Evolutionary conservation across 176 grass and related monocot genomes (phyloP), one percentile per base, ranked within the genome.

Genomic region (Oryza coarctata): DNA sequence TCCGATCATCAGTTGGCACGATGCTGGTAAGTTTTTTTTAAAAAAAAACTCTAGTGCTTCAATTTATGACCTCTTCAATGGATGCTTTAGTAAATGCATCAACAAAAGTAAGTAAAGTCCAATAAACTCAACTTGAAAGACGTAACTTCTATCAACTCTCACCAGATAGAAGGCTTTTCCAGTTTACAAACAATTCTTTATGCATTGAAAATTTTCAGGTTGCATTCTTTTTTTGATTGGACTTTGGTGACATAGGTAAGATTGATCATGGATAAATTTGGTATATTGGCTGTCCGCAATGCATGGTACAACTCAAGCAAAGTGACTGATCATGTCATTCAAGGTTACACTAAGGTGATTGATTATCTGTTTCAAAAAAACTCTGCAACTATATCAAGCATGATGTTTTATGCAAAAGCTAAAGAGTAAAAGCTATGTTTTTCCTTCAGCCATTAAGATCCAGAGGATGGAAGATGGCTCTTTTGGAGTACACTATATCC

Each of bases 301-400:
- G 82, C 96, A 83, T 95, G 96, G 96, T 95, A 86, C 41, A 86
- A 99, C 76, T 65, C 89, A 85, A 92, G 72, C 83, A 90, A 94
- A 94, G 85, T 99, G 55, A 89, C 75, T 8, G 93, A 99, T 83
- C 70, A 99, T 90, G 87, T 90, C 55, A 69, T 94, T 88, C 76
- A 99, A 85, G 96, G 91, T 22, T 99, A 95, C 63, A 96, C 91
- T 3, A 95, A 99, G 93, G 93, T 99, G 31, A 83, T 35, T 99
- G 31, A 83, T 35, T 86, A 65, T 82, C 71, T 55, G 0, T 22
- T 27, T 55, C 44, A 52, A 9, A 40, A n/a, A 7, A 80, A 80
- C 3, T 43, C 20, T n/a, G 14, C 34, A 66, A 3, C 18, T 65
- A 32, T 66, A 2, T 4, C 3, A 33, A 2, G 32, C 32, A 18